Evolutionary conservation across 768 basidiomycete genomes (phyloP).

Genomic region (Hemileccinum rubropunctum): DNA sequence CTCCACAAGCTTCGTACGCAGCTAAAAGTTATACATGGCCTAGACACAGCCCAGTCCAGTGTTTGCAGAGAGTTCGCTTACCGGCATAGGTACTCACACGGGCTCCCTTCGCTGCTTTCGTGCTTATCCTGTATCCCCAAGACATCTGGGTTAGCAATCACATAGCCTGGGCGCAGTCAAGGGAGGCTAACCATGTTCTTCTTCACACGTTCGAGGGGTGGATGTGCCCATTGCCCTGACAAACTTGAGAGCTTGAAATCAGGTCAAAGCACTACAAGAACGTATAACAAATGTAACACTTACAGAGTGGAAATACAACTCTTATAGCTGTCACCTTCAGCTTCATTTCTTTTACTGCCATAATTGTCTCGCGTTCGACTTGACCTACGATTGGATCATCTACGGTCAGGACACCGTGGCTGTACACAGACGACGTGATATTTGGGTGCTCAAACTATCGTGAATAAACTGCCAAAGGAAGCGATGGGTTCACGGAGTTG

Average conservation of each 20-base stretch:
- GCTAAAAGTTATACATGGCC: conserved; percentile 4
- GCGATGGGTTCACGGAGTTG: too few species aligned
- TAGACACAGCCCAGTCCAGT: conserved; percentile 6
- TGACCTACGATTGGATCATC: background rate
- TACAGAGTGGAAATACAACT: background rate
- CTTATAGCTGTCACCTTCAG: too few species aligned
- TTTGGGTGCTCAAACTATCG: too few species aligned
- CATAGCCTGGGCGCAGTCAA: too few species aligned
- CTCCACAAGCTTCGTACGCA: conserved; percentile 24
- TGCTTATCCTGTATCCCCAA: too few species aligned
- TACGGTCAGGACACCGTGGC: too few species aligned
- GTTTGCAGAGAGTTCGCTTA: conserved; percentile 1
- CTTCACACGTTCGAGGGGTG: background rate
- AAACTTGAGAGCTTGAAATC: too few species aligned
- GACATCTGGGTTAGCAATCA: background rate
- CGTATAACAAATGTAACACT: too few species aligned
- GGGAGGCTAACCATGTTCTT: background rate
- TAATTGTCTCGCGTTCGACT: background rate
- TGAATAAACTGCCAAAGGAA: too few species aligned
- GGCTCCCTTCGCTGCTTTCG: conserved; percentile 21
- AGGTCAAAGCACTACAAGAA: too few species aligned
- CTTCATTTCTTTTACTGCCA: background rate
- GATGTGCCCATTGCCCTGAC: too few species aligned
- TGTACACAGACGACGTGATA: too few species aligned
- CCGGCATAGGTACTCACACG: conserved; percentile 21